These are phyloP conservation scores for Zizania palustris DNA, from an alignment of 202 grass and related monocot genomes.

Conservation along the genomic window DNA sequence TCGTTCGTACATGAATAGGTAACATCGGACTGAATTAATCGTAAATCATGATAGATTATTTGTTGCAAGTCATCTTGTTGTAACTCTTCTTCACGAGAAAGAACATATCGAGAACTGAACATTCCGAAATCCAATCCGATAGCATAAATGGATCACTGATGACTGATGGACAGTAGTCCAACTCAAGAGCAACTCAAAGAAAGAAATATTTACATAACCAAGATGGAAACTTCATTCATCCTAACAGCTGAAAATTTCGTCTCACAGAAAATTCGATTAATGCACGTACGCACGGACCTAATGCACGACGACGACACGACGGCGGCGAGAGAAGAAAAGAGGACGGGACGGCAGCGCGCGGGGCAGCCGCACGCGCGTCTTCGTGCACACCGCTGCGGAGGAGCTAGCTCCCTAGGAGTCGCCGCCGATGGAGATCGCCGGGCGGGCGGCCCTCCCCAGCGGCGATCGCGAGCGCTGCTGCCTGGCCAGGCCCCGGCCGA, in stretches of 20 bases:
- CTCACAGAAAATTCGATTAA: not conserved
- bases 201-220: conserved; percentile 24
- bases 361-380: not conserved
- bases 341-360: not conserved
- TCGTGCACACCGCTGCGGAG: not conserved
- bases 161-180: not conserved
- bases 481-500: conserved; percentile 36
- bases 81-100: not conserved
- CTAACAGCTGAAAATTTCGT: not conserved
- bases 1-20: not conserved
- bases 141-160: not conserved
- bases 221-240: not conserved
- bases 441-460: conserved; percentile 44
- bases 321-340: no score
- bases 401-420: conserved; percentile 18
- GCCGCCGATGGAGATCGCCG: conserved; percentile 59
- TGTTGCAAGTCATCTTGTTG: no score
- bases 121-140: not conserved
- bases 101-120: not conserved
- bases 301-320: not conserved
- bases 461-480: conserved; percentile 52
- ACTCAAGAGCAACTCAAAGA: not conserved
- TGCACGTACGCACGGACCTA: not conserved
- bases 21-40: not conserved
- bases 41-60: not conserved